Base-by-base conservation (phyloP, 305 asterid species). In the Ilex paraguariensis region DNA sequence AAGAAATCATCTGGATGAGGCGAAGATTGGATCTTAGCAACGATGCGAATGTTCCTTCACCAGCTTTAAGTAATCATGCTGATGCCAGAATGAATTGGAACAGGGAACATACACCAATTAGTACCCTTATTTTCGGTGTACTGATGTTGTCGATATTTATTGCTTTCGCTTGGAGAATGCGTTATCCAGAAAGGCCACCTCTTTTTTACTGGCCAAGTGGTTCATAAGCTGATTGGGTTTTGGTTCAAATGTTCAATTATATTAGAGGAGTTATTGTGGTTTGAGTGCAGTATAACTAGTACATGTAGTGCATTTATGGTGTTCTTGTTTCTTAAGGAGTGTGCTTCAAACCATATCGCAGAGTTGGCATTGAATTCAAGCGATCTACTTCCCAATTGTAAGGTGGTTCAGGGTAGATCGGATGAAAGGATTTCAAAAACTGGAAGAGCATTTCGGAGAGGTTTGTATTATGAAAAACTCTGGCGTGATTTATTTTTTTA, bases 101-200 rank as follows among this genome's bases (percentile, higher is more conserved):
- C 44, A 62, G 33, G 50, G 61, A 66, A 21, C 56, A 46, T 28
- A 15, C 63, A 30, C 54, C 56, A 28, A 72, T 59, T 75, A 61
- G 5, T n/a, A 21, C 60, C 28, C 10, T 71, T 15, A 44, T 62
- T 31, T 51, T 66, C 6, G 45, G 65, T 54, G 6, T 72, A 53
- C 46, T 75, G 49, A 30, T 71, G 63, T 46, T 72, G 33, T 68
- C 68, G 67, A 8, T 72, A 16, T 44, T 68, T 51, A 5, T 69
- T 51, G 53, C 58, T 46, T 44, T 68, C 33, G 42, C 70, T 60
- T 42, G 59, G 16, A 74, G 55, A 36, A 59, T 59, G 39, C 51
- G 36, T n/a, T 40, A 66, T 54, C 53, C 49, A 13, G 73, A 48
- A 52, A 61, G 50, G 12, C 49, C 64, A 14, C 59, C 65, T 15